Evolutionary conservation across 2,329 filamentous ascomycete species (phyloP), one percentile per base, ranked within the genome.

Genomic region (Cordyceps militaris): DNA sequence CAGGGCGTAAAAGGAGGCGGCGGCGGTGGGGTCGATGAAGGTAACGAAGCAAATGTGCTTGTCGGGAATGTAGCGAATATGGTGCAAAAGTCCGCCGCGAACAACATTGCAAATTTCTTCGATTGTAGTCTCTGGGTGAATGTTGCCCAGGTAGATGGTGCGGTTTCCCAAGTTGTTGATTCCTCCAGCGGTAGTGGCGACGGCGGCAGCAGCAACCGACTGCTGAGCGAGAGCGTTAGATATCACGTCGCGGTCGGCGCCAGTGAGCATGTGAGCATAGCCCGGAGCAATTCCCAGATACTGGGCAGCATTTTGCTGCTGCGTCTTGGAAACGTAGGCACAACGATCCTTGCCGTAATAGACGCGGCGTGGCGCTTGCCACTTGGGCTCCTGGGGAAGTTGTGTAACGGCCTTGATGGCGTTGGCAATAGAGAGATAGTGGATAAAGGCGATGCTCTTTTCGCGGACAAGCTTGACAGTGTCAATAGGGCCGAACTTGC

Each of bases 31-130:
- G 69, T 99, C 94, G 72, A 99, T 97, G 75, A 99, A 99, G 1
- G 94, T 99, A 58, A 99, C 94, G 70, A 99, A 99, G 80, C 94
- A 99, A 66, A 99, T 99, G 76, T 99, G 94, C 83, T 99, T 99
- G 78, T 99, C 94, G 7, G 94, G 94, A 66, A 99, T 99, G 75
- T 97, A 99, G 65, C 94, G 91, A 72, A 99, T 96, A 73, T 99
- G 94, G 73, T 99, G 94, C 66, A 99, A 81, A 63, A 99, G 82
- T 66, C 94, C 94, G 59, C 94, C 94, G 63, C 94, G 86, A 54
- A 99, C 94, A 58, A 99, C 94, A 69, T 99, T 99, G 82, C 94
- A 99, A 71, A 99, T 99, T 76, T 99, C 94, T 76, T 99, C 94
- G 65, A 97, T 96, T 2, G 93, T 97, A 1, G 94, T 99, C 76